Conservation (phyloP, 192 early-diverging fungal species). For the Kappamyces sp. region DNA sequence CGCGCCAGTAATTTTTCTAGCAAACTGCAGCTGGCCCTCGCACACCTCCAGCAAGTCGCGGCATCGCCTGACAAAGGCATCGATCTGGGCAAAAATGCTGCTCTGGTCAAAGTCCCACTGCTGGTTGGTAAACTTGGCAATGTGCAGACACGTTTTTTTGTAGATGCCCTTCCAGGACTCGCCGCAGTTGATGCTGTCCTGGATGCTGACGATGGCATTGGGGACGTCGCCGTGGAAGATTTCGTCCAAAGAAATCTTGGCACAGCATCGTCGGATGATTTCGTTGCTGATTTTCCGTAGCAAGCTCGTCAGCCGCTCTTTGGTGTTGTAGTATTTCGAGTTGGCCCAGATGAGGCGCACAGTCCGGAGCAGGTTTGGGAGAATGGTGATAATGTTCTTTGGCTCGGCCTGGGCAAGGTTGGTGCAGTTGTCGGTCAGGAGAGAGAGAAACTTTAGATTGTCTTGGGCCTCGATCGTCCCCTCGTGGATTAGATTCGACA, state of each 20-base stretch:
- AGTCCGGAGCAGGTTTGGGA: conserved; percentile 49
- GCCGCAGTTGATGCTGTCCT: conserved; percentile 58
- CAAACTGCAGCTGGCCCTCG: conserved; percentile 63
- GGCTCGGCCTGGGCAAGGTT: conserved; percentile 47
- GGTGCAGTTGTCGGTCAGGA: conserved; percentile 45
- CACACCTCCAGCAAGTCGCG: conserved; percentile 56
- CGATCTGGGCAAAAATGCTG: conserved; percentile 63
- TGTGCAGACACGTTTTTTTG: conserved; percentile 40
- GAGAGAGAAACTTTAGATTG: conserved; percentile 60
- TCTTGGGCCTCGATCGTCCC: conserved; percentile 57
- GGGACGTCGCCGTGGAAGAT: conserved; percentile 61
- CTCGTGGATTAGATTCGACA: conserved; percentile 58
- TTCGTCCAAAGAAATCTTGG: conserved; percentile 56
- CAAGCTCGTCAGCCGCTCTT: conserved; percentile 53
- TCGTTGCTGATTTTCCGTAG: conserved; percentile 60
- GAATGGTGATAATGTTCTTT: conserved; percentile 39
- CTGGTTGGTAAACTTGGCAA: conserved; percentile 36
- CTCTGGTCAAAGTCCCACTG: conserved; percentile 64
- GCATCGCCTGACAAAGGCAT: conserved; percentile 61
- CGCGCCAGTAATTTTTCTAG: conserved; percentile 48
- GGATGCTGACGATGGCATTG: conserved; percentile 45
- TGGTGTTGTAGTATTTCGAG: conserved; percentile 57
- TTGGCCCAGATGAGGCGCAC: conserved; percentile 61
- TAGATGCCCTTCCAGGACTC: conserved; percentile 57
- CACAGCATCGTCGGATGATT: conserved; percentile 56